Base-by-base conservation (phyloP, 2,329 filamentous ascomycete species). In the Paraphaeosphaeria sporulosa region DNA sequence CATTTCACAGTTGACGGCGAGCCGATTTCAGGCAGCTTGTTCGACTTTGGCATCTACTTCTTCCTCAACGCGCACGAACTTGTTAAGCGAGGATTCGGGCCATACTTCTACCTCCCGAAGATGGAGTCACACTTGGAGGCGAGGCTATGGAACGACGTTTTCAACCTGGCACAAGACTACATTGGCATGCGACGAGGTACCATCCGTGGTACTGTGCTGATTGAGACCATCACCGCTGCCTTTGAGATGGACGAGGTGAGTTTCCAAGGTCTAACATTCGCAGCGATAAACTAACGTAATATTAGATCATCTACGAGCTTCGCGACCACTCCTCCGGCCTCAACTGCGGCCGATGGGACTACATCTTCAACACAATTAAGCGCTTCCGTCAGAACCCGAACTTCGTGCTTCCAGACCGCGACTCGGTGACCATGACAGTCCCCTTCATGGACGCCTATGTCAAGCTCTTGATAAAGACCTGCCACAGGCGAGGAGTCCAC, bases 361-460 rank as follows among this genome's bases (percentile, higher is more conserved):
- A 99, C 86, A 98, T 99, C 83, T 99, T 99, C 86, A 95, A 91
- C 79, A 93, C 94, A 76, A 98, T 99, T 85, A 99, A 99, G 87
- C 97, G 96, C 81, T 97, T 98, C 90, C 92, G 95, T 77, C 89
- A 97, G 75, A 95, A 97, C 84, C 85, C 91, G 72, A 89, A 90
- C 82, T 98, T 98, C 77, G 89, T 98, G 59, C 89, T 99, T 21
- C 95, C 95, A 30, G 94, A 99, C 79, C 92, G 95, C 63, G 90
- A 90, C 57, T 86, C 88, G 62, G 93, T 99, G 57, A 99, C 95
- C 70, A 98, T 99, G 95, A 98, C 94, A 13, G 91, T 94, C 1
- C 95, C 95, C 13, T 99, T 99, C 82, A 98, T 99, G 95, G 88
- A 98, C 70, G 88, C 95, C 51, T 99, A 99, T 75, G 92, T 98